These are phyloP conservation scores for Globisporangium heterothallicum DNA, from an alignment of 352 stramenopile genomes.

Conservation along the genomic window DNA sequence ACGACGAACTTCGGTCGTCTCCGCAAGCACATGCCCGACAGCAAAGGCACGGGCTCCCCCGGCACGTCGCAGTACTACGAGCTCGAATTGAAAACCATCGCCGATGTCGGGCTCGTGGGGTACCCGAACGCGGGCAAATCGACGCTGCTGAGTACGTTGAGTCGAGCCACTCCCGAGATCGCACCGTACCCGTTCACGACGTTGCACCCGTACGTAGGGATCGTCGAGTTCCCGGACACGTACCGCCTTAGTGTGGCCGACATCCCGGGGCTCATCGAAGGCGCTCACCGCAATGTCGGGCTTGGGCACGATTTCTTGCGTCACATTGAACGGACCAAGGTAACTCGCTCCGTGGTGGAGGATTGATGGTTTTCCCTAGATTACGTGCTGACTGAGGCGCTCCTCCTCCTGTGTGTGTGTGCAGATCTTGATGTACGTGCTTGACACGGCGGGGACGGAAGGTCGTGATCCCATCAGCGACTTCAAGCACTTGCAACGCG, in stretches of 20 bases:
- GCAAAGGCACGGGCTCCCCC: conserved; percentile 79
- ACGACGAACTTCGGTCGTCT: conserved; percentile 76
- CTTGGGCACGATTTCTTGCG: conserved; percentile 98
- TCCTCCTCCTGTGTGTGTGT: background rate
- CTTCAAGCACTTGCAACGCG: conserved; percentile 72
- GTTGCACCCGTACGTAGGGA: conserved; percentile 93
- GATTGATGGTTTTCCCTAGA: too few species aligned
- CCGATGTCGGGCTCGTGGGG: conserved; percentile 97
- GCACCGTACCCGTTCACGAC: conserved; percentile 98
- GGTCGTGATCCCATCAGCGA: conserved; percentile 72
- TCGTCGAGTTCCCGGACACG: conserved; percentile 94
- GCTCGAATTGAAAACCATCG: conserved; percentile 98
- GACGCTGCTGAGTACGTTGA: conserved; percentile 92
- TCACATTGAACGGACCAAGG: conserved; percentile 98
- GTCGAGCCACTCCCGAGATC: conserved; percentile 91
- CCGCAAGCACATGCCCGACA: conserved; percentile 82
- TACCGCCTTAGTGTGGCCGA: conserved; percentile 88
- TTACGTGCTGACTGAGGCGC: background rate
- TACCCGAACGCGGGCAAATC: conserved; percentile 99
- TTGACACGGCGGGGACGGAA: conserved; percentile 76
- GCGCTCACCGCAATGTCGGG: conserved; percentile 93
- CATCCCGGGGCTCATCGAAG: conserved; percentile 87
- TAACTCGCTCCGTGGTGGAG: conserved; percentile 26
- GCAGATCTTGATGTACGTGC: conserved; percentile 84
- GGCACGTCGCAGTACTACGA: conserved; percentile 93